These are phyloP conservation scores for Diversispora epigaea DNA, from an alignment of 192 early-diverging fungal genomes.

Conservation along the genomic window DNA sequence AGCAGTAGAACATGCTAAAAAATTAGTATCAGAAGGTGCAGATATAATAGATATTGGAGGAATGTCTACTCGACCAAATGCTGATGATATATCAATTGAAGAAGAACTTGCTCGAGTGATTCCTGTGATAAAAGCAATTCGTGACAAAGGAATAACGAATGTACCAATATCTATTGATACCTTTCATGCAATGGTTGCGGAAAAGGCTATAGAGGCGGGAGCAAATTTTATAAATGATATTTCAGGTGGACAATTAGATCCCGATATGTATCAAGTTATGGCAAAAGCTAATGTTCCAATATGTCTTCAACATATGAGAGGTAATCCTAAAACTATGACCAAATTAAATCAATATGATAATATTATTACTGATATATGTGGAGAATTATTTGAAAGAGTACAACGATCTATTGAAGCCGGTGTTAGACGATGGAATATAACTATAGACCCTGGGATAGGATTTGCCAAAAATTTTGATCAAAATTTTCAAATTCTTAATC, in stretches of 20 bases:
- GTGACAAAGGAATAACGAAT: constrained; percentile 50
- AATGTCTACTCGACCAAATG: constrained; percentile 86
- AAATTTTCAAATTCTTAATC: constrained; percentile 80
- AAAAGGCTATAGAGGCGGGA: constrained; percentile 83
- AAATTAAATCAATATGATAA: constrained; percentile 72
- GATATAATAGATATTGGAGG: constrained; percentile 97
- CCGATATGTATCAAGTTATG: constrained; percentile 75
- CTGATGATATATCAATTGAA: constrained; percentile 68
- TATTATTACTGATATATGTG: constrained; percentile 70
- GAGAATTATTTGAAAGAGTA: constrained; percentile 67
- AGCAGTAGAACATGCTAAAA: constrained; percentile 66
- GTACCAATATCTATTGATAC: constrained; percentile 94
- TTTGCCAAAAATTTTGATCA: constrained; percentile 92
- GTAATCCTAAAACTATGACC: constrained; percentile 88
- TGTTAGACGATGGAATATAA: constrained; percentile 93
- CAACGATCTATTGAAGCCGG: constrained; percentile 73
- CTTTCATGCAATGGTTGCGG: constrained; percentile 81
- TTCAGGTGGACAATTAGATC: constrained; percentile 79
- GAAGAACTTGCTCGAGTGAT: constrained; percentile 80
- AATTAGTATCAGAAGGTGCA: constrained; percentile 74
- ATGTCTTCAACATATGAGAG: constrained; percentile 99
- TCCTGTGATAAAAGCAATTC: constrained; percentile 79
- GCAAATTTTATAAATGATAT: constrained; percentile 96
- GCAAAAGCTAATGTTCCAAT: constrained; percentile 79
- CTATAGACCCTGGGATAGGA: constrained; percentile 95